Evolutionary conservation across 1,284 basidiomycete species (phyloP).

Genomic region (Kalmanozyma brasiliensis): DNA sequence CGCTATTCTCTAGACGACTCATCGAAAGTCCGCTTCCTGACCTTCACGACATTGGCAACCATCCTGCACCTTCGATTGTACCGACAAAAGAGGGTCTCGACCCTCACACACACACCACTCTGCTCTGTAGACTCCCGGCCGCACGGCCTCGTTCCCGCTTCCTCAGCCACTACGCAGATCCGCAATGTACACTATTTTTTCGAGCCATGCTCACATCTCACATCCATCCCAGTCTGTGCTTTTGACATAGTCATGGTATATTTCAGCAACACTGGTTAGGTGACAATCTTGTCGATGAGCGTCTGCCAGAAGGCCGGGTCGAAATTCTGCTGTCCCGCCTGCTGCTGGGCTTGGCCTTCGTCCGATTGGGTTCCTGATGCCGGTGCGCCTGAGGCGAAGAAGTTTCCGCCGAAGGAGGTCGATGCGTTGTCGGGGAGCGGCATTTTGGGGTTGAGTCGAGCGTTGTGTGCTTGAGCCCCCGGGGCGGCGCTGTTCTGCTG

Average conservation of each 20-base stretch:
- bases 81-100: conserved; percentile 1
- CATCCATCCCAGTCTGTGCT: background rate
- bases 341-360: conserved; percentile 17
- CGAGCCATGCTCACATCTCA: conserved; percentile 19
- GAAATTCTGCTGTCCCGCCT: conserved; percentile 25
- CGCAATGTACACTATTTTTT: conserved; percentile 38
- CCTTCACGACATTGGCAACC: no score
- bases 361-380: no score
- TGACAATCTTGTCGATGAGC: conserved; percentile 55
- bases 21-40: no score
- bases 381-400: no score
- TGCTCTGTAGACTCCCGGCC: conserved; percentile 20
- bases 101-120: conserved; percentile 31
- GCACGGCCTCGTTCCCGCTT: background rate
- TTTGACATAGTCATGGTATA: background rate
- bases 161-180: conserved; percentile 4
- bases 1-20: conserved; percentile 29
- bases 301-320: conserved; percentile 50
- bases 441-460: conserved; percentile 4
- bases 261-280: no score
- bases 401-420: no score
- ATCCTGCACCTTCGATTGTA: no score
- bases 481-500: conserved; percentile 3
- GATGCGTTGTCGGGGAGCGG: background rate
- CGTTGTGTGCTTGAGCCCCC: conserved; percentile 1